These are phyloP conservation scores for Coemansia sp. DNA, from an alignment of 192 early-diverging fungal species.

Conservation along the genomic window DNA sequence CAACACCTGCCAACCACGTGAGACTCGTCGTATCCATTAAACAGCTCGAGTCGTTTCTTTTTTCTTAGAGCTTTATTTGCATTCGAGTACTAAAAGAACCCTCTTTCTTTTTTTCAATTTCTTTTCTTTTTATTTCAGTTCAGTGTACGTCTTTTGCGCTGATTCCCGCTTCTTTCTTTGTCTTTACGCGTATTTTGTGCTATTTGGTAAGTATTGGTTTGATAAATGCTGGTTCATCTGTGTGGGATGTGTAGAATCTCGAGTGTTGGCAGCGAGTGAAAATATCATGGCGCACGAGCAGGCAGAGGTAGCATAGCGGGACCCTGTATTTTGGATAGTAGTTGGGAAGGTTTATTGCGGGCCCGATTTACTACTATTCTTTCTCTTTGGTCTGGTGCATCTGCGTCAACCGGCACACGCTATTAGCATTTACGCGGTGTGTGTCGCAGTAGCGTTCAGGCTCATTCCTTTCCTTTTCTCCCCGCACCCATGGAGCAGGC, in stretches of 20 bases:
- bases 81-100: background rate
- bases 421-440: background rate
- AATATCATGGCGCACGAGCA: background rate
- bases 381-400: background rate
- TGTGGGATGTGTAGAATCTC: background rate
- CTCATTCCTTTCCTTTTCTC: slow-evolving; percentile 1
- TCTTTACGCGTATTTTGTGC: background rate
- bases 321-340: background rate
- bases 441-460: background rate
- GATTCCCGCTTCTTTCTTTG: background rate
- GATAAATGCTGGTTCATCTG: background rate
- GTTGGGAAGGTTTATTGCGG: background rate
- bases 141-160: background rate
- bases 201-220: slow-evolving; percentile 1
- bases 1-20: background rate
- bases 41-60: background rate
- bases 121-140: background rate
- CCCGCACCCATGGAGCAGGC: background rate
- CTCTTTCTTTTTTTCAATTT: background rate
- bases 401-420: background rate
- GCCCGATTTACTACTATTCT: background rate
- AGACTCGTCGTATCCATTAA: background rate
- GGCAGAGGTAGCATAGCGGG: background rate
- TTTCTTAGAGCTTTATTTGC: background rate
- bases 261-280: background rate